phyloP scores from a whole-genome alignment of 768 basidiomycete species.

The Dioszegia crocea region DNA sequence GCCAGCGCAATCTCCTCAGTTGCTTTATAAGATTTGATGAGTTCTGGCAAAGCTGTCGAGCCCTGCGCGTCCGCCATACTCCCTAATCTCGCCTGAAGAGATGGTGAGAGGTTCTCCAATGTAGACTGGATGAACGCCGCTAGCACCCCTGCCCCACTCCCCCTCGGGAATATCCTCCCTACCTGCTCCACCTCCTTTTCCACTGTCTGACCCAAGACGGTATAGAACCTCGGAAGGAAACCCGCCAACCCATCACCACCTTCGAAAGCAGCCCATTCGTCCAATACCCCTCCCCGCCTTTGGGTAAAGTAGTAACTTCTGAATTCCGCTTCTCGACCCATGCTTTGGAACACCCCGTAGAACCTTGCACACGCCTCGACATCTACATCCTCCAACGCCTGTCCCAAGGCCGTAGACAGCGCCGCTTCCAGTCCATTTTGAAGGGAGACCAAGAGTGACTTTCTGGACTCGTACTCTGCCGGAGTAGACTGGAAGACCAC shows the following conservation, averaged over 20 bases:
- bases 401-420: conserved; percentile 57
- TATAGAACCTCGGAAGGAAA: conserved; percentile 73
- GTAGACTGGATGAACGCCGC: conserved; percentile 78
- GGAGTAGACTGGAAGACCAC: conserved; percentile 87
- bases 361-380: conserved; percentile 61
- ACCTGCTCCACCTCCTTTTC: conserved; percentile 69
- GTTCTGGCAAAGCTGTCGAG: conserved; percentile 60
- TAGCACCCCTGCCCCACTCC: conserved; percentile 65
- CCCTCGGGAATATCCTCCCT: conserved; percentile 76
- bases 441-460: conserved; percentile 79
- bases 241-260: conserved; percentile 53
- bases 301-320: conserved; percentile 90
- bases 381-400: conserved; percentile 77
- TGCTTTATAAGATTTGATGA: conserved; percentile 66
- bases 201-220: conserved; percentile 63
- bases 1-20: conserved; percentile 78
- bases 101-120: conserved; percentile 72
- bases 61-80: conserved; percentile 65
- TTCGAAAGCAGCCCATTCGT: conserved; percentile 63
- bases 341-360: conserved; percentile 80
- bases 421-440: conserved; percentile 92
- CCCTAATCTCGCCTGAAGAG: conserved; percentile 72
- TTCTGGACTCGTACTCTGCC: conserved; percentile 74
- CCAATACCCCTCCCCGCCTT: conserved; percentile 62
- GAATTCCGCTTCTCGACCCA: conserved; percentile 88